Conservation (phyloP, 768 basidiomycete genomes). For the Tricholoma flavovirens region DNA sequence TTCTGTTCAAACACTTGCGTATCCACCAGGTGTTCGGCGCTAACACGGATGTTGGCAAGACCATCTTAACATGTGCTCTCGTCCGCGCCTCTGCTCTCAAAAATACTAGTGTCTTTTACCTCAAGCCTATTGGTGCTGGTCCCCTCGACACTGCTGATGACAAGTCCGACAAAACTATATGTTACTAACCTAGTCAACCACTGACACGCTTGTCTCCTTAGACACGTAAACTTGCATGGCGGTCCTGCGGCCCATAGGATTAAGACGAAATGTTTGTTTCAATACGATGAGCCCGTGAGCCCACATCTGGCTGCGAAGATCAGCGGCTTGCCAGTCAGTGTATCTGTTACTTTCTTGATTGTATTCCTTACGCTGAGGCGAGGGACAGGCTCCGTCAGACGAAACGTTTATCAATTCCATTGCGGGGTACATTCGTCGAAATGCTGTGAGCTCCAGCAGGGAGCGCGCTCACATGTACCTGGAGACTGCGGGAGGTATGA, state of each 20-base stretch:
- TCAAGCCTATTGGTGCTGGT: conserved; percentile 94
- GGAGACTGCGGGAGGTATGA: conserved; percentile 93
- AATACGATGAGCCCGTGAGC: conserved; percentile 85
- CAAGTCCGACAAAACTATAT: conserved; percentile 37
- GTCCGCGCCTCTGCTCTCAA: conserved; percentile 66
- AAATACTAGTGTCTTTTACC: conserved; percentile 52
- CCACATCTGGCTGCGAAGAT: conserved; percentile 81
- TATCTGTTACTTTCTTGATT: neutral
- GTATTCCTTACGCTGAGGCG: neutral
- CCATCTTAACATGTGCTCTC: conserved; percentile 81
- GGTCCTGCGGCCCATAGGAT: conserved; percentile 37
- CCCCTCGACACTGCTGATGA: conserved; percentile 78
- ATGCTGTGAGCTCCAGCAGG: conserved; percentile 28
- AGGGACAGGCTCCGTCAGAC: conserved; percentile 51
- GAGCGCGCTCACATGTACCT: conserved; percentile 62
- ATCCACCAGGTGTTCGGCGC: conserved; percentile 92
- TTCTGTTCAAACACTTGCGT: conserved; percentile 80
- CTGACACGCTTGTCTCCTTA: conserved; percentile 22
- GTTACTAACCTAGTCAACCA: neutral
- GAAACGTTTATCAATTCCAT: conserved; percentile 61
- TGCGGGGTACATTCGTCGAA: conserved; percentile 51
- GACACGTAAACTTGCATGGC: conserved; percentile 60
- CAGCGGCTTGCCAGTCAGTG: conserved; percentile 31
- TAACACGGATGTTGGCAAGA: conserved; percentile 96
- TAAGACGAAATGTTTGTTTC: conserved; percentile 68